A percentile compares a stretch with the other conserved stretches of the same genome.
Conservation (phyloP, 140 eudicot genomes). For the Cichorium intybus region DNA sequence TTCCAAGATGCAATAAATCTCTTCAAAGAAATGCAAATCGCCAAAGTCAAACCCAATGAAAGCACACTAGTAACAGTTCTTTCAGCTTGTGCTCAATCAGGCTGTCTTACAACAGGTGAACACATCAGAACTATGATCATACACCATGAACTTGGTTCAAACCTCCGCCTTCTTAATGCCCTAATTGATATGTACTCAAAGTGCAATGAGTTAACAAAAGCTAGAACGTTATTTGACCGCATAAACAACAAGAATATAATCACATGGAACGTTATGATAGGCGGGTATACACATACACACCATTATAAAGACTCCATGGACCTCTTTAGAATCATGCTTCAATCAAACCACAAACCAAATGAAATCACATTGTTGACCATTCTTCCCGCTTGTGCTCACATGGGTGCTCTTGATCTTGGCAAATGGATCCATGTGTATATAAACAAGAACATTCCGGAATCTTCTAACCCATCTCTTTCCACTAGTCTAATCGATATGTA, state of each 20-base stretch:
- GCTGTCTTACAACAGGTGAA: slow-evolving; percentile 47
- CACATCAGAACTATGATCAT: slow-evolving; percentile 43
- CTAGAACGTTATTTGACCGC: slow-evolving; percentile 51
- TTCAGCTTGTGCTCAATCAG: slow-evolving; percentile 63
- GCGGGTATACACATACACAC: slow-evolving; percentile 77
- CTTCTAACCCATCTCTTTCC: slow-evolving; percentile 33
- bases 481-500: slow-evolving; percentile 57
- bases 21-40: slow-evolving; percentile 50
- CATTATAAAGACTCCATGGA: slow-evolving; percentile 59
- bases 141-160: slow-evolving; percentile 39
- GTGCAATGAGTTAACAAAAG: slow-evolving; percentile 49
- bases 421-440: slow-evolving; percentile 35
- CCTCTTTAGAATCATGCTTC: slow-evolving; percentile 57
- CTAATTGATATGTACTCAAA: slow-evolving; percentile 78
- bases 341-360: slow-evolving; percentile 44
- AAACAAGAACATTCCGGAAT: slow-evolving; percentile 31
- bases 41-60: slow-evolving; percentile 51
- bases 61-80: slow-evolving; percentile 58
- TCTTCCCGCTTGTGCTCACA: slow-evolving; percentile 39
- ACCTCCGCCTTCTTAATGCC: slow-evolving; percentile 55
- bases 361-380: slow-evolving; percentile 53
- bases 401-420: slow-evolving; percentile 40
- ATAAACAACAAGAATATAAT: slow-evolving; percentile 44
- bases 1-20: slow-evolving; percentile 44
- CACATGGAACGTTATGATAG: slow-evolving; percentile 80